phyloP scores from a whole-genome alignment of 306 rosid genomes.

The Calophaca sinica region DNA sequence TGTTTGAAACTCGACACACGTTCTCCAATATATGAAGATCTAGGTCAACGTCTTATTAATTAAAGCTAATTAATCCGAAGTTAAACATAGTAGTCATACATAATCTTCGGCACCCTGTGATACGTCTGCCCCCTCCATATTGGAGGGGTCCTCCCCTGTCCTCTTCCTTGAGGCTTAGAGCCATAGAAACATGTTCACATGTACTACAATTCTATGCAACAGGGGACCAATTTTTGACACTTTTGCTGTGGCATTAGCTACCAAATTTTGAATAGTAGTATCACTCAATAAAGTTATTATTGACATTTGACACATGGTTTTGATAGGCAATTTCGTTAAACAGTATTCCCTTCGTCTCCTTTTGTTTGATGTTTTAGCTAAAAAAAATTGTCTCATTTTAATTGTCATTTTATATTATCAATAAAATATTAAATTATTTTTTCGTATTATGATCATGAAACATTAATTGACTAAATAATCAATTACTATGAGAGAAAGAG shows the following conservation, averaged over 20 bases:
- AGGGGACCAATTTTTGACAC: not conserved
- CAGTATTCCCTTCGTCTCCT: too few species aligned
- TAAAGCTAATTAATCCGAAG: not conserved
- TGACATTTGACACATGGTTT: not conserved
- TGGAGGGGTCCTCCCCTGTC: not conserved
- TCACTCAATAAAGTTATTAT: not conserved
- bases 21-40: not conserved
- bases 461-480: too few species aligned
- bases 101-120: not conserved
- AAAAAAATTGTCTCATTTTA: too few species aligned
- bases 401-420: too few species aligned
- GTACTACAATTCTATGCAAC: not conserved
- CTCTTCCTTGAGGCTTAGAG: not conserved
- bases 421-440: too few species aligned
- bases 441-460: too few species aligned
- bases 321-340: not conserved
- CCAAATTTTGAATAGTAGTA: not conserved
- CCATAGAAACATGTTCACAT: not conserved
- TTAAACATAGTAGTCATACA: not conserved
- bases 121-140: not conserved
- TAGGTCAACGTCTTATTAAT: not conserved
- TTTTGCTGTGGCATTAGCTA: not conserved
- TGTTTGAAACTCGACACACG: too few species aligned
- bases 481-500: too few species aligned
- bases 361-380: too few species aligned